Percentiles rank a stretch among this genome's conserved stretches.
These are phyloP conservation scores for Ilyonectria sp. DNA, from an alignment of 2,329 filamentous ascomycete species.

Conservation along the genomic window DNA sequence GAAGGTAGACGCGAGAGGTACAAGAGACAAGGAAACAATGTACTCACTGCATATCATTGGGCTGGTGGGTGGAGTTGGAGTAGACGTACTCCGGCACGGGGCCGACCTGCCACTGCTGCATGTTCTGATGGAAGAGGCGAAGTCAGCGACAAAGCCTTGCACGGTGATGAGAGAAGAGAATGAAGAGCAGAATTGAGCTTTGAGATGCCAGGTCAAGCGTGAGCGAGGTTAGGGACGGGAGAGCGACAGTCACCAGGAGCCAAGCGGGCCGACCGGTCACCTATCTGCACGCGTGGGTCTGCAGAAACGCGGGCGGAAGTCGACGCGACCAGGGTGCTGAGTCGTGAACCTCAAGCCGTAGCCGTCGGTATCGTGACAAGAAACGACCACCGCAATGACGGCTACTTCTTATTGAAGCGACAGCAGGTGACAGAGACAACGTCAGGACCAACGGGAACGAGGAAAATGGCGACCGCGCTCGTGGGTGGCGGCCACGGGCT, in stretches of 20 bases:
- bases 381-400: constrained; percentile 21
- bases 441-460: constrained; percentile 16
- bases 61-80: constrained; percentile 67
- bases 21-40: constrained; percentile 53
- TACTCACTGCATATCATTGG: constrained; percentile 74
- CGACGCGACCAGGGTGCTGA: constrained; percentile 48
- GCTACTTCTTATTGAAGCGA: constrained; percentile 18
- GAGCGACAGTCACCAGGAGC: constrained; percentile 25
- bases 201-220: constrained; percentile 29
- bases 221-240: constrained; percentile 33
- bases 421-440: constrained; percentile 15
- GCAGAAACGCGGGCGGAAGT: constrained; percentile 39
- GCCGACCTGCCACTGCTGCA: constrained; percentile 75
- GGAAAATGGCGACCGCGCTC: constrained; percentile 21
- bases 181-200: constrained; percentile 30
- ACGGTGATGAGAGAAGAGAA: constrained; percentile 23
- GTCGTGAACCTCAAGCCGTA: constrained; percentile 31
- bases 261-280: constrained; percentile 35
- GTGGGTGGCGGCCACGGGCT: constrained; percentile 26
- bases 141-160: constrained; percentile 39
- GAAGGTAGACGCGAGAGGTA: constrained; percentile 45
- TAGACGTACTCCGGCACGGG: constrained; percentile 73
- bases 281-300: constrained; percentile 45
- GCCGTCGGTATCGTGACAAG: constrained; percentile 32
- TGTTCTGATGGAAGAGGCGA: constrained; percentile 59